These are phyloP conservation scores for Aegilops umbellulata DNA, from an alignment of 176 grass and related monocot species.

Conservation along the genomic window DNA sequence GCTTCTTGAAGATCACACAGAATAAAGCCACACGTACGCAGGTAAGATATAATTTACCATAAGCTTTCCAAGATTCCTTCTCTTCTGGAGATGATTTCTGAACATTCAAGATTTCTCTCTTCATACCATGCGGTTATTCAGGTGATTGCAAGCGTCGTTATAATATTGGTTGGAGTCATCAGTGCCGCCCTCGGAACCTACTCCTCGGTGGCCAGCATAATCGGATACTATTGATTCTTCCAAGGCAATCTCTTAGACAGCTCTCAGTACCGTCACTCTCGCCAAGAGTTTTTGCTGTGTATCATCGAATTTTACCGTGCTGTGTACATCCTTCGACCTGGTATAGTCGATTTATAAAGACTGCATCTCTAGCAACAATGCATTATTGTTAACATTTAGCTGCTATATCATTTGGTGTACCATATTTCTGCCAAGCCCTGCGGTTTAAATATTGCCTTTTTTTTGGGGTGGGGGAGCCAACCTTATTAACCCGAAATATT, in stretches of 20 bases:
- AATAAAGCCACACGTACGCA: slow-evolving; percentile 72
- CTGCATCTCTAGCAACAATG: not conserved
- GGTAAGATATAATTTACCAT: slow-evolving; percentile 31
- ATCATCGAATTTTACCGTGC: not conserved
- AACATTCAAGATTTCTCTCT: not conserved
- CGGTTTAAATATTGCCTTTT: no score
- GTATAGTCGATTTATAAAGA: slow-evolving; percentile 9
- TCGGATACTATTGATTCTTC: slow-evolving; percentile 35
- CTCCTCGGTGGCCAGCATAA: slow-evolving; percentile 54
- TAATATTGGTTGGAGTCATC: slow-evolving; percentile 52
- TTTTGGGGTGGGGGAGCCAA: no score
- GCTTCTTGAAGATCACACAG: slow-evolving; percentile 78
- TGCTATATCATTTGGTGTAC: no score
- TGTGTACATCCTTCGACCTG: not conserved
- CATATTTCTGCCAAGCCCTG: no score
- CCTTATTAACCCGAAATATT: no score
- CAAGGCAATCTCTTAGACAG: not conserved
- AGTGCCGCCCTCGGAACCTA: slow-evolving; percentile 63
- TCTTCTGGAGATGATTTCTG: not conserved
- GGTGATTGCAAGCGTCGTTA: slow-evolving; percentile 49
- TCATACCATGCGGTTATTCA: slow-evolving; percentile 19
- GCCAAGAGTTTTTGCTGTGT: not conserved
- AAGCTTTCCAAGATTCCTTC: not conserved
- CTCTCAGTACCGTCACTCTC: not conserved
- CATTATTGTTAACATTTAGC: no score